Base-by-base conservation (phyloP, 345 rosid species). In the Punica granatum region DNA sequence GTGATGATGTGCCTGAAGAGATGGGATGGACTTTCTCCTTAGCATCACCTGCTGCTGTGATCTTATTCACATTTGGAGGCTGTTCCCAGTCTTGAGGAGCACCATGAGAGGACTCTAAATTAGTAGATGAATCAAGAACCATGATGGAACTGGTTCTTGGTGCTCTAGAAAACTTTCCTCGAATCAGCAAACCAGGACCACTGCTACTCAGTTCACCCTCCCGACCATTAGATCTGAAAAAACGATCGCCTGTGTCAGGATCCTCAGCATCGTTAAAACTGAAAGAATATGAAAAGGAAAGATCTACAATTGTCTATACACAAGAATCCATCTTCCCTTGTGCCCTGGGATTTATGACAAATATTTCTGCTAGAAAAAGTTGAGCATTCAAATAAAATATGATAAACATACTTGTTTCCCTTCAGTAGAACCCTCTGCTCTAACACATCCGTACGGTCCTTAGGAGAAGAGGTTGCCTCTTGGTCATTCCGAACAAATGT, bases 71-170 rank as follows among this genome's bases (percentile, higher is more conserved):
- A 79, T 75, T 83, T 72, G 73, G 60, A 71, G 83, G 75, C 66
- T 78, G 78, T 63, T 82, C 86, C 80, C 68, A 82, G 76, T 84
- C 93, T 76, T 82, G 90, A 67, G 78, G 76, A 68, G 84, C 83
- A 67, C 84, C 88, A 21, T 92, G 78, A 10, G 82, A 66, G 65
- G 82, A 56, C 43, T 83, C 84, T 67, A 70, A 77, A 73, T 81
- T 88, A 64, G 84, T 82, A 59, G 92, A 88, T 46, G 93, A 81
- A 67, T 88, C 98, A 68, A 84, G 80, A 70, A 75, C 85, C 87
- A 81, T 80, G 66, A 84, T 66, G 26, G 89, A 76, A 66, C 89
- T 79, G 69, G 89, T 84, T 75, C 97, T 80, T 43, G 88, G 79
- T 51, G 83, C 86, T 73, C 93, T 82, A 66, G 92, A 85, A 67